A percentile compares a stretch with the other conserved stretches of the same genome.
Conservation (phyloP, 306 rosid genomes). For the Hippophae gyantsensis region DNA sequence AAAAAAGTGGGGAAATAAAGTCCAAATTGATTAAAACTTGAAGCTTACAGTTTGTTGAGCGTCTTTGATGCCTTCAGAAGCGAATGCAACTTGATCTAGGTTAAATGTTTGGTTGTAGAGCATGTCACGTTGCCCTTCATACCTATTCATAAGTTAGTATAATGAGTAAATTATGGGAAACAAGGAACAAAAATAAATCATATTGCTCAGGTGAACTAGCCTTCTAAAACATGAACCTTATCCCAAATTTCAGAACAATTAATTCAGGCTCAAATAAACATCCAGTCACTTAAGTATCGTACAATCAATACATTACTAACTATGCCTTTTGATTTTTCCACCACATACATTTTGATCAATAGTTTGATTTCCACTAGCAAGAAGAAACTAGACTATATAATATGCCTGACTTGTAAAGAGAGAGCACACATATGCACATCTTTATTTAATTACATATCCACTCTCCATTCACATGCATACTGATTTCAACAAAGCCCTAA, state of each 20-base stretch:
- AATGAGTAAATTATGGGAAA: conserved; percentile 1
- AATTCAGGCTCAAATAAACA: too few species aligned
- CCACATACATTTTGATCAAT: too few species aligned
- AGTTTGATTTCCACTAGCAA: too few species aligned
- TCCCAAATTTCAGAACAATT: conserved; percentile 6
- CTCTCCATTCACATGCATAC: too few species aligned
- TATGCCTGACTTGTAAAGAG: too few species aligned
- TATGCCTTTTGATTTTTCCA: too few species aligned
- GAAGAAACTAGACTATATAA: too few species aligned
- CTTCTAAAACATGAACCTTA: conserved; percentile 2
- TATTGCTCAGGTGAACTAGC: background rate
- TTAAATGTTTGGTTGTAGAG: conserved; percentile 91
- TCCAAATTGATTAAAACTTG: background rate
- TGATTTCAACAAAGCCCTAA: too few species aligned
- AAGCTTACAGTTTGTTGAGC: conserved; percentile 83
- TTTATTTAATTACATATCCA: too few species aligned
- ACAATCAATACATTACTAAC: too few species aligned
- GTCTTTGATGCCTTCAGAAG: conserved; percentile 86
- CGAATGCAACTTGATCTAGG: conserved; percentile 95
- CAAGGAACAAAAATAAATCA: background rate
- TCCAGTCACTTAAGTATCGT: too few species aligned
- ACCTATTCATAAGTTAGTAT: conserved; percentile 46
- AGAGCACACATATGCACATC: too few species aligned
- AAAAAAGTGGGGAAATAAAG: background rate
- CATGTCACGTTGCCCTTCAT: conserved; percentile 98